Conservation (phyloP, 352 stramenopile genomes). For the Phytophthora pinifolia region DNA sequence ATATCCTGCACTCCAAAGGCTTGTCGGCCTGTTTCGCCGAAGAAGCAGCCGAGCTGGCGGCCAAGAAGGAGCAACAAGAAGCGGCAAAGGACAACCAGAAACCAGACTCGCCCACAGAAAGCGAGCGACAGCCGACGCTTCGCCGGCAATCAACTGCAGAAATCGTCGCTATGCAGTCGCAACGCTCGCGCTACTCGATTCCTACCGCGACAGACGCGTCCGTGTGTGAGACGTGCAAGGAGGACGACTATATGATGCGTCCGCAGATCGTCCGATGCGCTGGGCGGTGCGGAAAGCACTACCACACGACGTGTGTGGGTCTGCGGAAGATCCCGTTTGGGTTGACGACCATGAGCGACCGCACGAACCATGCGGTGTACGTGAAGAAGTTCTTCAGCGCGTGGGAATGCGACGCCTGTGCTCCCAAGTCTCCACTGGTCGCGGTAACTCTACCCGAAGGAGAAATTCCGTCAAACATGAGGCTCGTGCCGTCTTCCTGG, state of each 20-base stretch:
- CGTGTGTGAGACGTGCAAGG: conserved; percentile 59
- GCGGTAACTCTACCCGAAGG: background rate
- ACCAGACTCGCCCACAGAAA: conserved; percentile 10
- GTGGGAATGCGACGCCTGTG: conserved; percentile 71
- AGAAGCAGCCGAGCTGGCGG: conserved; percentile 25
- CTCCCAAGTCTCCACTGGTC: conserved; percentile 16
- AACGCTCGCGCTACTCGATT: conserved; percentile 51
- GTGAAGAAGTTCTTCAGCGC: conserved; percentile 84
- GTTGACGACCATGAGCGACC: conserved; percentile 79
- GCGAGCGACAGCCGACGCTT: conserved; percentile 18
- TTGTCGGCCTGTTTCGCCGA: conserved; percentile 52
- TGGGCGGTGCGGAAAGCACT: conserved; percentile 49
- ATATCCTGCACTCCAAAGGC: conserved; percentile 69
- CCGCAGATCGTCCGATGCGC: conserved; percentile 68
- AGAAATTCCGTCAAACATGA: conserved; percentile 46
- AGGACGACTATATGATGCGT: conserved; percentile 86
- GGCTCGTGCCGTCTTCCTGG: conserved; percentile 47
- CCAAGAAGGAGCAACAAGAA: conserved; percentile 24
- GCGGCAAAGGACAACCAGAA: conserved; percentile 19
- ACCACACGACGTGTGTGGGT: conserved; percentile 77
- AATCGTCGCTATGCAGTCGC: conserved; percentile 72
- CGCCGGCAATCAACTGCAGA: conserved; percentile 67
- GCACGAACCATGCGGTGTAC: conserved; percentile 77
- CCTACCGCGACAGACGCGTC: conserved; percentile 31
- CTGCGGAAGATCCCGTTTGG: conserved; percentile 82